Conservation (phyloP, 2,329 filamentous ascomycete genomes). For the Penicillium sp. region DNA sequence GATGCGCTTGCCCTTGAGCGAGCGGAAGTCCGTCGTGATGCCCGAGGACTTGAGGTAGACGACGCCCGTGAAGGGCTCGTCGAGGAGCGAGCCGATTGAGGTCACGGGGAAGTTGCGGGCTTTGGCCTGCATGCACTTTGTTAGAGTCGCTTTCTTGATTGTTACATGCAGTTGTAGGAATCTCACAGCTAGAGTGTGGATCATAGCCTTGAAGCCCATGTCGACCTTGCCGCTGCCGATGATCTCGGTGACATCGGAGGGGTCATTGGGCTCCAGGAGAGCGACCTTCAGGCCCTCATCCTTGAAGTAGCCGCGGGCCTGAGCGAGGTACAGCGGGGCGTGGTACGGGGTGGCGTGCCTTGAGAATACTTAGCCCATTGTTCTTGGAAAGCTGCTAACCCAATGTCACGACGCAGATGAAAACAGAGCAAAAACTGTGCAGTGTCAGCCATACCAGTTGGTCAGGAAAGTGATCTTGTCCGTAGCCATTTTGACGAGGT, state of each 20-base stretch:
- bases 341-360: slow-evolving; percentile 84
- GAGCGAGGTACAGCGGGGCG: slow-evolving; percentile 74
- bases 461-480: slow-evolving; percentile 84
- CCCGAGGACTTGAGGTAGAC: slow-evolving; percentile 74
- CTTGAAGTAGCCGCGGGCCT: slow-evolving; percentile 72
- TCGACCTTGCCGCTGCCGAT: slow-evolving; percentile 76
- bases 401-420: background rate
- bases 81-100: slow-evolving; percentile 73
- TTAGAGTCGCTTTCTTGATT: background rate
- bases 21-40: slow-evolving; percentile 73
- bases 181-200: slow-evolving; percentile 72
- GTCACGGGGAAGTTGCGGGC: slow-evolving; percentile 72
- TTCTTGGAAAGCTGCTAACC: slow-evolving; percentile 2
- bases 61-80: slow-evolving; percentile 78
- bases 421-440: slow-evolving; percentile 5
- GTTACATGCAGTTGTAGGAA: background rate
- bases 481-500: slow-evolving; percentile 65
- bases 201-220: slow-evolving; percentile 82
- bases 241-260: slow-evolving; percentile 80
- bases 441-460: slow-evolving; percentile 67
- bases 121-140: slow-evolving; percentile 58
- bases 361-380: slow-evolving; percentile 33
- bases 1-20: slow-evolving; percentile 74
- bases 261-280: slow-evolving; percentile 75
- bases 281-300: slow-evolving; percentile 77